Base-by-base conservation (phyloP, 1,139 yeast genomes). In the Kurtzmaniella quercitrusa region DNA sequence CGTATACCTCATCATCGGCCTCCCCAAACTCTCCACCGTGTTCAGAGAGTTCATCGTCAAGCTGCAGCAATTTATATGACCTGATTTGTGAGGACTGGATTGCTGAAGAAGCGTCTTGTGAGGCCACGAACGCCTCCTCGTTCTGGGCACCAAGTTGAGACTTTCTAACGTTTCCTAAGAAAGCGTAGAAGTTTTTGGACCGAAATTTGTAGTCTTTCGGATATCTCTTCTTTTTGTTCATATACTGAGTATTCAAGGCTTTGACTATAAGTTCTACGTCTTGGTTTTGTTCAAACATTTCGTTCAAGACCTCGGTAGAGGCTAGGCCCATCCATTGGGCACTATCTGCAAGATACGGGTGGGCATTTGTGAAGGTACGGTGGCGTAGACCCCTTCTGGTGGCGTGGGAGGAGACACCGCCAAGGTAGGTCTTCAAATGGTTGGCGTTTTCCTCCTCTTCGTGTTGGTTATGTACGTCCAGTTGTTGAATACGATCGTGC, bases 341-440 rank as follows among this genome's bases (percentile, higher is more conserved):
- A 48, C 71, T 75, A 48, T 73, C 79, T 2, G 76, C 73, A 18
- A 73, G 51, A 48, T 73, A 73, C 0, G 79, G 79, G 52, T 72
- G 76, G 2, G 75, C 64, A 52, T 74, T 68, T 2, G 77, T 67
- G 50, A 73, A 73, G 40, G 68, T 73, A 23, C 79, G 55, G 50
- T 70, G 70, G 6, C 79, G 56, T 17, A 73, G 55, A 6, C 73
- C 70, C 44, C 77, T 50, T 41, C 68, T 48, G 2, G 56, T 47
- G 3, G 43, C 27, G 14, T 16, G 23, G 17, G 39, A 14, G 17
- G 39, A 14, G 17, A 39, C 41, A 14, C 43, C 39, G 6, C 48
- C 47, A 9, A 48, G 41, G n/a, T 44, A 42, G n/a, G 41, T 23
- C 27, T 40, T 23, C 15, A 49, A 42, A 17, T 48, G 44, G 19